Base-by-base conservation (phyloP, 306 rosid species). In the Vicia faba region DNA sequence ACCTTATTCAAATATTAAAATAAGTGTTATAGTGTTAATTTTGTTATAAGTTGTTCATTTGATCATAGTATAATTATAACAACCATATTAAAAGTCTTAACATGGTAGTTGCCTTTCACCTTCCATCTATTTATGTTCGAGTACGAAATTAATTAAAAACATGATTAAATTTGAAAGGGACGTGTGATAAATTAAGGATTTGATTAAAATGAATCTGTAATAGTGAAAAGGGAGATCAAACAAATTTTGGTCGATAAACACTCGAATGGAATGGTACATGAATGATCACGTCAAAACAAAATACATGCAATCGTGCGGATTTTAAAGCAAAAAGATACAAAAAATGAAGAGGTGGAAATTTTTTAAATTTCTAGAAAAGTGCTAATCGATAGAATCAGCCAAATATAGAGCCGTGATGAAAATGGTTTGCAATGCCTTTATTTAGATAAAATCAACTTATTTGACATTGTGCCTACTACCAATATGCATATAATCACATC, bases 341-440 rank as follows among this genome's bases (percentile, higher is more conserved):
- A 62, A 68, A 68, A 73, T 68, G 71, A 77, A 31, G 66, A 81
- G 35, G 49, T 6, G 53, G 45, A 51, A 14, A 0, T 10, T 69
- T 69, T n/a, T 77, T 61, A 81, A 73, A 56, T 68, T 70, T 72
- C 31, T 68, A 25, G 74, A 68, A 7, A 69, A 46, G 5, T 28
- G 76, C 85, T 53, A 25, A 41, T 76, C 74, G 11, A 61, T 61
- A 61, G 75, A 71, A 81, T 63, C 67, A 68, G 70, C 84, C 81
- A 76, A 76, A 76, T 57, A 20, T 33, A 72, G 76, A 76, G 84
- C 55, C 76, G 81, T 81, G 79, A 69, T 69, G 62, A 35, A 77
- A 63, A 68, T 77, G 82, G 56, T 18, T 25, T 63, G 71, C 64
- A 68, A 16, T 55, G 78, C 64, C 78, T 70, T 61, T 71, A 65